Conservation (phyloP, 2,329 filamentous ascomycete genomes). For the Metarhizium rileyi region DNA sequence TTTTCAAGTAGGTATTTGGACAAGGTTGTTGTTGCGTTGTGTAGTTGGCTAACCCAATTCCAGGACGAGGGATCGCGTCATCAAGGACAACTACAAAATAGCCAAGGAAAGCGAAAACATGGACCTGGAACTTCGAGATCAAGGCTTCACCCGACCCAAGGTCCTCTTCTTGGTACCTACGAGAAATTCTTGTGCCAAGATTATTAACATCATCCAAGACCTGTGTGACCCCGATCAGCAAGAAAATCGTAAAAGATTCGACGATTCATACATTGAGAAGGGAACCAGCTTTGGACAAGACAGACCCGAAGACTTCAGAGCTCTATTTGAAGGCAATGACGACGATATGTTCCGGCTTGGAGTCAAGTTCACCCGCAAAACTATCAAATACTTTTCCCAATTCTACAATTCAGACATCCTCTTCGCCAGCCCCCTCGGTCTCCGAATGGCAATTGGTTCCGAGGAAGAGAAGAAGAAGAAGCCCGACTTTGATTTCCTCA, state of each 20-base stretch:
- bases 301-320: constrained; percentile 77
- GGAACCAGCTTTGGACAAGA: constrained; percentile 56
- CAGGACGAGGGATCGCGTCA: constrained; percentile 74
- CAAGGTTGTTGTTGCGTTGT: neutral
- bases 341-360: constrained; percentile 95
- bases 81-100: constrained; percentile 84
- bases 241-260: constrained; percentile 88
- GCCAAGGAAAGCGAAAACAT: constrained; percentile 53
- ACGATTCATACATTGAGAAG: constrained; percentile 67
- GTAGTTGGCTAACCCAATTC: constrained; percentile 1
- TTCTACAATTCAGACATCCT: constrained; percentile 98
- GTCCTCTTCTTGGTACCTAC: constrained; percentile 86
- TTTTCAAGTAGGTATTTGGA: constrained; percentile 60
- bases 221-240: constrained; percentile 80
- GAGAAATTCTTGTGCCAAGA: constrained; percentile 70
- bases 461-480: constrained; percentile 50
- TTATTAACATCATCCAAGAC: constrained; percentile 66
- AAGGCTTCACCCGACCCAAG: constrained; percentile 92
- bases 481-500: constrained; percentile 81
- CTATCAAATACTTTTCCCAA: constrained; percentile 84
- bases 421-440: constrained; percentile 77
- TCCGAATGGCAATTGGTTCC: constrained; percentile 83
- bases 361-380: constrained; percentile 95
- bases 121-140: constrained; percentile 72
- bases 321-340: constrained; percentile 88